Evolutionary conservation across 2,329 filamentous ascomycete genomes (phyloP).

Genomic region (Verticillium klebahnii): DNA sequence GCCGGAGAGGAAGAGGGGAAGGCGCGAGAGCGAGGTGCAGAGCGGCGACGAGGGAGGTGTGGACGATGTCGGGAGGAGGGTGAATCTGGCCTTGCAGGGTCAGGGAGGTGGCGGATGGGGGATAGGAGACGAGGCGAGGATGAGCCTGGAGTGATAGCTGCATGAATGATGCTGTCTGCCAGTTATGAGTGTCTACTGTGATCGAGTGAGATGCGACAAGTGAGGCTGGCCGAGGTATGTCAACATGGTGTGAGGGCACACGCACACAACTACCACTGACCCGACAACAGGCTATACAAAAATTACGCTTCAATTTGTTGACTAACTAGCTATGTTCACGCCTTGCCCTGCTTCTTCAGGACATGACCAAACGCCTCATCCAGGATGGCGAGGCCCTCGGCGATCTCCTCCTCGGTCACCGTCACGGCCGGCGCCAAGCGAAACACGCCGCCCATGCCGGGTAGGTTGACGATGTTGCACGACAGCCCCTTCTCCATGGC

Average conservation of each 20-base stretch:
- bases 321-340: background rate
- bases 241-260: too few relatives aligned
- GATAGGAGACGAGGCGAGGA: constrained; percentile 76
- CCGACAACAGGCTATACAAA: too few relatives aligned
- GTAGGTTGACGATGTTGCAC: constrained; percentile 42
- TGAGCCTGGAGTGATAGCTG: constrained; percentile 65
- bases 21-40: constrained; percentile 35
- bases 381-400: constrained; percentile 42
- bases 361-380: constrained; percentile 40
- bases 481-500: constrained; percentile 42
- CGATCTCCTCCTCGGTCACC: constrained; percentile 36
- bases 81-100: constrained; percentile 48
- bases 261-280: too few relatives aligned
- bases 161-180: background rate
- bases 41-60: constrained; percentile 40
- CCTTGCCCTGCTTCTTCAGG: constrained; percentile 8
- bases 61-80: constrained; percentile 23
- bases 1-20: constrained; percentile 20
- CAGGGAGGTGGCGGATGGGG: constrained; percentile 62
- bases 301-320: background rate
- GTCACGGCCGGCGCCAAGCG: constrained; percentile 47
- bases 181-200: background rate
- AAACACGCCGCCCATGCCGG: constrained; percentile 44
- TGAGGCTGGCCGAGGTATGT: too few relatives aligned
- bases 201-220: background rate